A percentile compares a stretch with the other conserved stretches of the same genome.
phyloP scores from a whole-genome alignment of 345 rosid genomes.

The Eucalyptus marginata region DNA sequence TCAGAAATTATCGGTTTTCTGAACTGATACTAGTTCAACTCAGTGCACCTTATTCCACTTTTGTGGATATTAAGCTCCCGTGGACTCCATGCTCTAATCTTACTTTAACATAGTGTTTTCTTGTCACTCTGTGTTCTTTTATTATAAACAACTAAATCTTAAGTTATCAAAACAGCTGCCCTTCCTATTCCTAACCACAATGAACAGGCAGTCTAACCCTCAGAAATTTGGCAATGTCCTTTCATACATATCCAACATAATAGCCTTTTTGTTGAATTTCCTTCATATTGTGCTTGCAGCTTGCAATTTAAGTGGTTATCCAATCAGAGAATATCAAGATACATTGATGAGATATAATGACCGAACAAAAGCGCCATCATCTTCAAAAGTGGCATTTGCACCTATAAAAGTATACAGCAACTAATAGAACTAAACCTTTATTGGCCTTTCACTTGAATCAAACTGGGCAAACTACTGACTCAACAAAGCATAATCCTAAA shows the following conservation, averaged over 20 bases:
- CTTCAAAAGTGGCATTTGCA: background rate
- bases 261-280: background rate
- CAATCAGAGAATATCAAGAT: background rate
- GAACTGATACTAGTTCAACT: background rate
- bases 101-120: background rate
- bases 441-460: background rate
- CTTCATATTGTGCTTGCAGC: background rate
- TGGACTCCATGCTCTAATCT: background rate
- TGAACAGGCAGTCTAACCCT: background rate
- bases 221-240: background rate
- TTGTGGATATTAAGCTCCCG: background rate
- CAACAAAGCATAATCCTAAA: background rate
- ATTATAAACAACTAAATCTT: background rate
- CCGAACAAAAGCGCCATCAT: background rate
- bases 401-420: background rate
- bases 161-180: background rate
- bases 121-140: background rate
- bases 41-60: background rate
- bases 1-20: background rate
- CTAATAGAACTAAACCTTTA: background rate
- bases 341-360: background rate
- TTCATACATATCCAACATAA: background rate
- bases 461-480: background rate
- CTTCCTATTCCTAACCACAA: background rate
- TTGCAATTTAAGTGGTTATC: background rate